These are phyloP conservation scores for Umbelopsis ramanniana DNA, from an alignment of 192 early-diverging fungal species.

Conservation along the genomic window DNA sequence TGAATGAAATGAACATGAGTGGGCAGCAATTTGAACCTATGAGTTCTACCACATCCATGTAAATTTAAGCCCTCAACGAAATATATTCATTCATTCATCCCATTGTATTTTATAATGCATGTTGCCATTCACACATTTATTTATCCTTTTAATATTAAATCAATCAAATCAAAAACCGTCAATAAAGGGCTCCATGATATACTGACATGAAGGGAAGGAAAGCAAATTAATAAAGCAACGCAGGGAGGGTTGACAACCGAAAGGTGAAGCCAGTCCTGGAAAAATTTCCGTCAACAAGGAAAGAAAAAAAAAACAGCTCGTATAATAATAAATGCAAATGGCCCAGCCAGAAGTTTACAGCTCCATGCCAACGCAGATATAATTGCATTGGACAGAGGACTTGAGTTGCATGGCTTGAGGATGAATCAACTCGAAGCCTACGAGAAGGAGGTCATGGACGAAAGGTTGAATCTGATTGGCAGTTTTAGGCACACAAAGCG, in stretches of 20 bases:
- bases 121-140: not conserved
- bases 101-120: not conserved
- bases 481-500: not conserved
- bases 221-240: too few relatives aligned
- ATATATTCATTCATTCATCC: not conserved
- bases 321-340: not conserved
- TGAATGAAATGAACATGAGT: conserved; percentile 20
- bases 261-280: too few relatives aligned
- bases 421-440: conserved; percentile 16
- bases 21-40: conserved; percentile 3
- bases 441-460: conserved; percentile 3
- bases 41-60: not conserved
- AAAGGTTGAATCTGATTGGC: conserved; percentile 3
- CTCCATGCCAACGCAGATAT: conserved; percentile 22
- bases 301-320: not conserved
- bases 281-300: too few relatives aligned
- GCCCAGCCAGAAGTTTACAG: not conserved
- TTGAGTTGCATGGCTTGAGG: not conserved
- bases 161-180: too few relatives aligned
- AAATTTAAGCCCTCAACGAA: not conserved
- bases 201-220: too few relatives aligned
- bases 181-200: too few relatives aligned
- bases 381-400: not conserved
- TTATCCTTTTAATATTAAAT: not conserved
- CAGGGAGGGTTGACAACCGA: too few relatives aligned